Evolutionary conservation across 306 rosid species (phyloP).

Genomic region (Prunus mume): DNA sequence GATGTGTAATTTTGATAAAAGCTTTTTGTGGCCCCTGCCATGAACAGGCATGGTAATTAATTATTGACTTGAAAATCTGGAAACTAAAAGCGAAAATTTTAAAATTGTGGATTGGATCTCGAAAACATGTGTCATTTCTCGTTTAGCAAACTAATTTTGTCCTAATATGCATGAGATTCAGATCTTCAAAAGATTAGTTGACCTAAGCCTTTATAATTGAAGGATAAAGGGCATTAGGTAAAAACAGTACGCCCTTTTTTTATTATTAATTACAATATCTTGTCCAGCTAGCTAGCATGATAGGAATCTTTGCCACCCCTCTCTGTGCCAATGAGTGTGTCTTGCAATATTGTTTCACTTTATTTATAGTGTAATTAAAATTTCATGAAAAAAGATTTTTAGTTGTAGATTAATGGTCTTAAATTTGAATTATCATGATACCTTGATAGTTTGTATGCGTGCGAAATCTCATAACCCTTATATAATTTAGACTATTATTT

Average conservation of each 20-base stretch:
- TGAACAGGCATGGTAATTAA: neutral
- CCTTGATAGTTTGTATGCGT: rapidly evolving
- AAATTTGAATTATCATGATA: too few relatives aligned
- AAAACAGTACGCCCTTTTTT: neutral
- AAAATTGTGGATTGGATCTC: neutral
- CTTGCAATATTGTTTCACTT: neutral
- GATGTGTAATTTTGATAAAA: neutral
- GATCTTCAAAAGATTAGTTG: constrained; percentile 36
- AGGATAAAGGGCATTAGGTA: constrained; percentile 36
- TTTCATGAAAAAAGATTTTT: too few relatives aligned
- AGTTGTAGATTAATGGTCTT: rapidly evolving
- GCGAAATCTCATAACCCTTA: too few relatives aligned
- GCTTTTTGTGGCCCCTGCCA: neutral
- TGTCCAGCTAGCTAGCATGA: neutral
- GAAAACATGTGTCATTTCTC: neutral
- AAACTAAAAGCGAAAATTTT: neutral
- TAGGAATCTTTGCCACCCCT: constrained; percentile 46
- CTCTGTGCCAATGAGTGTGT: constrained; percentile 15
- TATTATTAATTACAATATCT: neutral
- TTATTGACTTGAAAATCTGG: neutral
- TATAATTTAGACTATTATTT: too few relatives aligned
- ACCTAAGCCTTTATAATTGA: constrained; percentile 35
- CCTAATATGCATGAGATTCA: constrained; percentile 6
- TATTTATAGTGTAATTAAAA: too few relatives aligned
- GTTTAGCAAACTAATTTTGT: constrained; percentile 1